Evolutionary conservation across 225 moss, liverwort and hornwort species (phyloP).

Genomic region (Polytrichum formosum): DNA sequence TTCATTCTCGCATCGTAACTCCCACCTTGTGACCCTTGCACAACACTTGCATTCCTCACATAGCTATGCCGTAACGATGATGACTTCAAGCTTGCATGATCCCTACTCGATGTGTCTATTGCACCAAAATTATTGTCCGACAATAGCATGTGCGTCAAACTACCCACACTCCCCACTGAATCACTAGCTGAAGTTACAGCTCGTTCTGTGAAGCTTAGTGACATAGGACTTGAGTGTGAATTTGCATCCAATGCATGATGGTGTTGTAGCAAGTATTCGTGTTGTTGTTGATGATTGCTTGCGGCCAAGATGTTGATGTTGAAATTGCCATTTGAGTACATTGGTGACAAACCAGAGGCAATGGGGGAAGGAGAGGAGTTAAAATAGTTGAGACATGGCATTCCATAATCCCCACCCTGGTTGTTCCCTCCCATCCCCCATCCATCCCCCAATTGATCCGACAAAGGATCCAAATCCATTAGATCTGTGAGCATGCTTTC

Average conservation of each 20-base stretch:
- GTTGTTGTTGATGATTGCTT: background rate
- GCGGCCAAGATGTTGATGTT: no score
- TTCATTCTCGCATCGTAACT: background rate
- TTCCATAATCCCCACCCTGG: conserved; percentile 6
- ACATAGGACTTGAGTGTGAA: conserved; percentile 4
- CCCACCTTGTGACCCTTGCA: background rate
- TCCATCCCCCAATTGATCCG: conserved; percentile 43
- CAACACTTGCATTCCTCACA: background rate
- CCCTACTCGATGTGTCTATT: background rate
- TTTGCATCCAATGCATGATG: no score
- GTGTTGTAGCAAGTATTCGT: conserved; percentile 23
- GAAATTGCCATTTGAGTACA: conserved; percentile 6
- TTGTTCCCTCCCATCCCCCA: conserved; percentile 31
- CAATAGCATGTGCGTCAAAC: conserved; percentile 7
- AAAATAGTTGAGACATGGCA: conserved; percentile 10
- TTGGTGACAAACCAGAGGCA: conserved; percentile 2
- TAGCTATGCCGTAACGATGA: no score
- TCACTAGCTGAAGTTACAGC: conserved; percentile 15
- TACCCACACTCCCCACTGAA: conserved; percentile 2
- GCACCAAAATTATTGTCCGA: conserved; percentile 12
- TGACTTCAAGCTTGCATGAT: conserved; percentile 4
- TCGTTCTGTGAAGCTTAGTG: conserved; percentile 1
- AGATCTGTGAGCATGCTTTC: conserved; percentile 47
- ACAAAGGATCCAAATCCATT: conserved; percentile 49
- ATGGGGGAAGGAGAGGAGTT: conserved; percentile 11